Percentiles rank a stretch among this genome's conserved stretches.
Evolutionary conservation across 495 filamentous ascomycete species (phyloP).

Genomic region (Podospora pseudopauciseta): DNA sequence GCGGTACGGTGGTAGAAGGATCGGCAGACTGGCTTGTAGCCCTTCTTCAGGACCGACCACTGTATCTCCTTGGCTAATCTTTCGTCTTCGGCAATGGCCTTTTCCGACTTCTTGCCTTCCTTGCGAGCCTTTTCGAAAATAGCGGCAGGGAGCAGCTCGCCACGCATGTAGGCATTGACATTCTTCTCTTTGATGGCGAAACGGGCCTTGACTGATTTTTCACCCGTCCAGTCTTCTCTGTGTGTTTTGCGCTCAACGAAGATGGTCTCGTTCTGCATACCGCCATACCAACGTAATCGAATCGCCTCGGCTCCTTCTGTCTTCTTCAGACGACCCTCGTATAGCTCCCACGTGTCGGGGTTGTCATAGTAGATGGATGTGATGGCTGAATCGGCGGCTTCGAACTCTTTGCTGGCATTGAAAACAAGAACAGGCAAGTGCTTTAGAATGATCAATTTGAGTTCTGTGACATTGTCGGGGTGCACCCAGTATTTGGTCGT

Average conservation of each 20-base stretch:
- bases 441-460: slow-evolving; percentile 96
- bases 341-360: slow-evolving; percentile 85
- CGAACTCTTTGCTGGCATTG: slow-evolving; percentile 96
- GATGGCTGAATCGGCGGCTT: slow-evolving; percentile 82
- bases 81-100: slow-evolving; percentile 86
- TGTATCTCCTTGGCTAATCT: slow-evolving; percentile 88
- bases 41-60: slow-evolving; percentile 81
- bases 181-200: slow-evolving; percentile 96
- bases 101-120: slow-evolving; percentile 86
- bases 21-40: slow-evolving; percentile 78
- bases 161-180: slow-evolving; percentile 82
- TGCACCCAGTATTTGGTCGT: slow-evolving; percentile 99
- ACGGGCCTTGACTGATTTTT: slow-evolving; percentile 96
- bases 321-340: slow-evolving; percentile 91
- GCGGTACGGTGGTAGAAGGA: slow-evolving; percentile 98
- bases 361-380: slow-evolving; percentile 99
- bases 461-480: slow-evolving; percentile 94
- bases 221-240: slow-evolving; percentile 97
- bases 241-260: slow-evolving; percentile 99
- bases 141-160: slow-evolving; percentile 72
- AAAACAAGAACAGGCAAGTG: slow-evolving; percentile 97
- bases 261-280: slow-evolving; percentile 88
- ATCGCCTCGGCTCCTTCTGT: slow-evolving; percentile 97
- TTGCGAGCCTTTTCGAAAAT: slow-evolving; percentile 93
- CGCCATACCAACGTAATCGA: slow-evolving; percentile 94